phyloP scores from a whole-genome alignment of 179 eudicot genomes.

The Corrigiola litoralis region DNA sequence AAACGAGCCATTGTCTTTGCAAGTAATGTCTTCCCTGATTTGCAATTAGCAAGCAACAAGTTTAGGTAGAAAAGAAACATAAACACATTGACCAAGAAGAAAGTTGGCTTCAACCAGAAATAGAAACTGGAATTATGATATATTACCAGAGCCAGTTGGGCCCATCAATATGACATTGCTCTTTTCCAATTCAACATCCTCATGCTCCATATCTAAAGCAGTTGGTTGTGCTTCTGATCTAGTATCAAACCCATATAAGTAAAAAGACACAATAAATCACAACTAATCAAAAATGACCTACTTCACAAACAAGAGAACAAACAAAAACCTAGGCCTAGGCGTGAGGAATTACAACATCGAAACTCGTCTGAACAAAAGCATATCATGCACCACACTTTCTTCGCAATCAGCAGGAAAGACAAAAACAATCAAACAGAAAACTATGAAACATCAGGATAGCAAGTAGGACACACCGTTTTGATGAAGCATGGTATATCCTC shows the following conservation, averaged over 20 bases:
- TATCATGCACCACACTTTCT: background rate
- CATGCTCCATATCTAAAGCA: constrained; percentile 38
- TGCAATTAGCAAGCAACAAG: constrained; percentile 13
- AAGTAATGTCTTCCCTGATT: constrained; percentile 96
- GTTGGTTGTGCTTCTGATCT: constrained; percentile 46
- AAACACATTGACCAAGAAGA: background rate
- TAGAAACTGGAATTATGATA: background rate
- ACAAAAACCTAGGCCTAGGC: no score
- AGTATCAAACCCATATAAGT: constrained; percentile 20
- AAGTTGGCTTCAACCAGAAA: background rate
- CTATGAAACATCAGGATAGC: background rate
- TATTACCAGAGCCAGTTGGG: constrained; percentile 94
- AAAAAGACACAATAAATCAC: constrained; percentile 1
- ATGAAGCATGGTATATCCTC: constrained; percentile 67
- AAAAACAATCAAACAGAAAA: background rate
- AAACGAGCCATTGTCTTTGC: constrained; percentile 91
- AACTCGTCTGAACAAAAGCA: background rate
- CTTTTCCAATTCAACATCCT: constrained; percentile 87
- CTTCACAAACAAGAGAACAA: no score
- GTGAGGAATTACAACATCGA: background rate
- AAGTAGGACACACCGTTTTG: constrained; percentile 46
- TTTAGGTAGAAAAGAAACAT: background rate
- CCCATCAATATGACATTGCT: constrained; percentile 95
- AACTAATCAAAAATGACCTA: constrained; percentile 2
- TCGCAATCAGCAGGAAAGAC: constrained; percentile 10